These are phyloP conservation scores for Beauveria caledonica DNA, from an alignment of 2,329 filamentous ascomycete genomes.

Conservation along the genomic window DNA sequence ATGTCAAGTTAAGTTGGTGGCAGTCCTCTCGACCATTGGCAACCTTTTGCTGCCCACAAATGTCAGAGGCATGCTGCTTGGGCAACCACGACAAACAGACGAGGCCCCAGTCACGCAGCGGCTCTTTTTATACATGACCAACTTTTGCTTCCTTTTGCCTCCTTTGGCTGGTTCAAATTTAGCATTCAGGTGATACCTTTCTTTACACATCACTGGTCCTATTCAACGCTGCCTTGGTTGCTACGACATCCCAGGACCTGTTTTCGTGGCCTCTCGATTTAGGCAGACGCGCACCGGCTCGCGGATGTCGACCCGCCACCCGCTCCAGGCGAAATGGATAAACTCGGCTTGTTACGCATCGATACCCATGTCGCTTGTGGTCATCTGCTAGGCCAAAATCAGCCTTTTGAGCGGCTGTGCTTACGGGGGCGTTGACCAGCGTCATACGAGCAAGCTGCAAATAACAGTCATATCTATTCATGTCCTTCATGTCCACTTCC, in stretches of 20 bases:
- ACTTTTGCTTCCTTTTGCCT: background rate
- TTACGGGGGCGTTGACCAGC: background rate
- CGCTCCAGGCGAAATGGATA: background rate
- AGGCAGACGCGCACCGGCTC: background rate
- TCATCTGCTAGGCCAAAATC: background rate
- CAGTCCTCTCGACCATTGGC: background rate
- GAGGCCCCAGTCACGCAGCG: background rate
- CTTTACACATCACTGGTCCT: background rate
- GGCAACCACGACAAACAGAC: background rate
- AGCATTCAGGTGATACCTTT: background rate
- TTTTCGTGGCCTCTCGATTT: background rate
- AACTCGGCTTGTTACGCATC: background rate
- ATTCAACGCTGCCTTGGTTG: background rate
- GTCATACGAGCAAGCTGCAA: background rate
- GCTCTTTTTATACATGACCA: background rate
- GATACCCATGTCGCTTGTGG: background rate
- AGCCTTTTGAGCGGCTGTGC: background rate
- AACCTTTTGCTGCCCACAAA: background rate
- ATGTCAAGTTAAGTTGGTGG: background rate
- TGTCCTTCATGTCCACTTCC: background rate
- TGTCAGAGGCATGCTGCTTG: background rate
- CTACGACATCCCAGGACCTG: background rate
- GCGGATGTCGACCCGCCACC: constrained; percentile 1
- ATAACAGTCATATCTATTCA: constrained; percentile 4
- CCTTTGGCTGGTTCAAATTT: background rate